These are phyloP conservation scores for Ogataea hybrid DNA, from an alignment of 1,139 yeast species.

Conservation along the genomic window DNA sequence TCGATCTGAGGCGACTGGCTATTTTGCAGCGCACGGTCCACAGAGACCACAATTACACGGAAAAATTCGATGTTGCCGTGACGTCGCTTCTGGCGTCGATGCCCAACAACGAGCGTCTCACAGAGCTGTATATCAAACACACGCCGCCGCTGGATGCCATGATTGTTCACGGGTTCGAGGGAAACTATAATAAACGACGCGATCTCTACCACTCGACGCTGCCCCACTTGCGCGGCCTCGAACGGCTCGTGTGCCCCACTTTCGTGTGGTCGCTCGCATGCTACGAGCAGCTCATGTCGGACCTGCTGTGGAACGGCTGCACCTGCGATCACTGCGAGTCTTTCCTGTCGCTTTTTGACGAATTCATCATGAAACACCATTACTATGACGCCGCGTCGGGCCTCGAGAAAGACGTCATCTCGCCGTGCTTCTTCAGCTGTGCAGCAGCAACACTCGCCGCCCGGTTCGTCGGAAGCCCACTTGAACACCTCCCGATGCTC, in stretches of 20 bases:
- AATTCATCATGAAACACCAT: conserved; percentile 59
- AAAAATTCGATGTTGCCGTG: conserved; percentile 53
- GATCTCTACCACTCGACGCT: conserved; percentile 46
- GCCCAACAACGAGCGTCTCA: conserved; percentile 34
- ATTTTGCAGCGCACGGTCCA: conserved; percentile 45
- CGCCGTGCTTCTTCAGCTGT: conserved; percentile 54
- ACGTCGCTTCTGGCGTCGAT: conserved; percentile 43
- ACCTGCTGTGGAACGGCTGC: conserved; percentile 75
- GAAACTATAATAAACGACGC: conserved; percentile 61
- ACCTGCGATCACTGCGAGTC: conserved; percentile 53
- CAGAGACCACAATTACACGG: conserved; percentile 50
- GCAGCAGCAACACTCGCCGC: conserved; percentile 44
- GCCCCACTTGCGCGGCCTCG: conserved; percentile 43
- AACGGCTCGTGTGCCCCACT: conserved; percentile 53
- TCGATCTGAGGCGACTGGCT: conserved; percentile 39
- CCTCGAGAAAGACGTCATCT: conserved; percentile 56
- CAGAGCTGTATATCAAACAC: conserved; percentile 48
- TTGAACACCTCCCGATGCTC: conserved; percentile 31
- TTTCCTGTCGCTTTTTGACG: conserved; percentile 51
- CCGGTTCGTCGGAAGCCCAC: conserved; percentile 35
- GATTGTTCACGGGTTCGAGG: conserved; percentile 62
- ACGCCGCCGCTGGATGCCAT: conserved; percentile 48
- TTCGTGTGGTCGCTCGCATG: conserved; percentile 58
- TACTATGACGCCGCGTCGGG: conserved; percentile 46
- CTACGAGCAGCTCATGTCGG: conserved; percentile 68